These are phyloP conservation scores for Hordeum pubiflorum DNA, from an alignment of 202 grass and related monocot species.

Conservation along the genomic window DNA sequence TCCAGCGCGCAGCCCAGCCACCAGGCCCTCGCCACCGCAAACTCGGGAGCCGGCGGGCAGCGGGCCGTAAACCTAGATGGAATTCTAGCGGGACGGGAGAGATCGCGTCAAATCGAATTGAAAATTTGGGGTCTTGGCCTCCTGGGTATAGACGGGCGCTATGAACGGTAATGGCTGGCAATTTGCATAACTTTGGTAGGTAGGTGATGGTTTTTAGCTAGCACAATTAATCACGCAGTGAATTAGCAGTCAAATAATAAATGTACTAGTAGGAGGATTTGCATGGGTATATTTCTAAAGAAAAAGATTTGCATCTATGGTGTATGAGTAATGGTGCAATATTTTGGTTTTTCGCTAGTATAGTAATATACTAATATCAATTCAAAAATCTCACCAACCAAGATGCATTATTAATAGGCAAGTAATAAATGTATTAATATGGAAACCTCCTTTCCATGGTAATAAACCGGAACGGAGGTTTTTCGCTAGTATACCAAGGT, in stretches of 20 bases:
- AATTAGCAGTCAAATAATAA: background rate
- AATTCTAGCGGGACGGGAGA: background rate
- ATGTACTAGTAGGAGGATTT: background rate
- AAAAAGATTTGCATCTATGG: too few species aligned
- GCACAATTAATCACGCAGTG: background rate
- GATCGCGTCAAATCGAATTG: background rate
- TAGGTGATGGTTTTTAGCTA: background rate
- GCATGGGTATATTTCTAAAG: too few species aligned
- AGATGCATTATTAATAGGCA: too few species aligned
- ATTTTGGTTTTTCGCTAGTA: too few species aligned
- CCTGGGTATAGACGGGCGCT: background rate
- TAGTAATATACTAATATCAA: too few species aligned
- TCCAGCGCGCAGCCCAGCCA: background rate
- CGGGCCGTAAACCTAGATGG: background rate
- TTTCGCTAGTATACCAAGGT: too few species aligned
- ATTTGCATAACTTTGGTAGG: background rate
- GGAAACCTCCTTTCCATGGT: too few species aligned
- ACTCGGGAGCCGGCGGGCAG: background rate
- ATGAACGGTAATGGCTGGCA: background rate
- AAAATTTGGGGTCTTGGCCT: background rate
- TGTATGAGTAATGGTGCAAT: too few species aligned
- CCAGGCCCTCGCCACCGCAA: background rate
- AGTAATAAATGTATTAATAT: too few species aligned
- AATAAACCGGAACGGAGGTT: too few species aligned
- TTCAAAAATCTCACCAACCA: too few species aligned